Percentiles rank a stretch among this genome's conserved stretches.
phyloP scores from a whole-genome alignment of 1,139 yeast genomes.

The Taphrina communis region DNA sequence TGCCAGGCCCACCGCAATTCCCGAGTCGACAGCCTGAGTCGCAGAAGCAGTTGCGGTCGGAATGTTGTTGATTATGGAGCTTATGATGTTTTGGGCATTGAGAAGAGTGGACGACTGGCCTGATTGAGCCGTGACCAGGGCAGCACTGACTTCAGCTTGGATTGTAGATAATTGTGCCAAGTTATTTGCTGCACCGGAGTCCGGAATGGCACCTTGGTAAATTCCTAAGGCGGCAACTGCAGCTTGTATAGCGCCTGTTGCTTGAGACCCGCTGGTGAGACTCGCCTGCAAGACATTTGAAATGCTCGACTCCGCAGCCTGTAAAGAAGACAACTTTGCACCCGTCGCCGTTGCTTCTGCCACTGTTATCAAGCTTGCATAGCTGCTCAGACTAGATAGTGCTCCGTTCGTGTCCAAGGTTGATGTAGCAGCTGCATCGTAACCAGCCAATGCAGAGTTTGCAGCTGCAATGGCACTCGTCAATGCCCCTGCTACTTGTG shows the following conservation, averaged over 20 bases:
- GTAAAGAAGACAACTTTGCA: constrained; percentile 2
- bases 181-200: constrained; percentile 1
- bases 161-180: neutral
- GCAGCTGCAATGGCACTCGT: constrained; percentile 16
- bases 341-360: constrained; percentile 21
- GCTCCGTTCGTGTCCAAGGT: constrained; percentile 9
- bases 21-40: constrained; percentile 4
- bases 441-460: constrained; percentile 17
- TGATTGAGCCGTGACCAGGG: constrained; percentile 7
- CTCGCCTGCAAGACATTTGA: constrained; percentile 14
- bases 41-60: constrained; percentile 10
- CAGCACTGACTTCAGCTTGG: constrained; percentile 5
- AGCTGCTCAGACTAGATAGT: constrained; percentile 3
- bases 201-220: constrained; percentile 9
- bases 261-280: constrained; percentile 2
- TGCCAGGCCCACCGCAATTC: constrained; percentile 20
- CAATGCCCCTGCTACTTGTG: neutral
- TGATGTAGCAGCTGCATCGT: neutral
- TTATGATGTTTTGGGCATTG: constrained; percentile 11
- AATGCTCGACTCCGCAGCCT: constrained; percentile 1
- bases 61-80: constrained; percentile 10
- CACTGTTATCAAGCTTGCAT: constrained; percentile 5
- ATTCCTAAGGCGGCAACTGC: constrained; percentile 22
- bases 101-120: constrained; percentile 6
- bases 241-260: constrained; percentile 12